Evolutionary conservation across 371 early-diverging fungal species (phyloP), one percentile per base, ranked within the genome.

Genomic region (Lichtheimia ramosa): DNA sequence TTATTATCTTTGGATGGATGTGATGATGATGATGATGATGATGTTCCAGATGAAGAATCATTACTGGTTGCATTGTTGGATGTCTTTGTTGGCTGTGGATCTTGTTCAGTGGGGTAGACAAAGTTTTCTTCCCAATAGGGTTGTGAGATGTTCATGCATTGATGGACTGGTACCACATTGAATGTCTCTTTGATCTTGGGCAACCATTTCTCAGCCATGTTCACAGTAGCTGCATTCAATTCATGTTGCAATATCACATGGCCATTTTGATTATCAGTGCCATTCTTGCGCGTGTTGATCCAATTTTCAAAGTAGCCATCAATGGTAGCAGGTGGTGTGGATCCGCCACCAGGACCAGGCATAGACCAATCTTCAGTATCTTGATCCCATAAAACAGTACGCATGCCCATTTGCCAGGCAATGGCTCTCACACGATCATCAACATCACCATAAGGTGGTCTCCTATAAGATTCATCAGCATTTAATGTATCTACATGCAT

Each of bases 391-490:
- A 78, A 27, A 28, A 72, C 60, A 24, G 78, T 75, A 25, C 61
- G 59, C 60, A 81, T 41, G 53, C 81, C 81, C 78, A 81, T 75
- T 57, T 77, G 78, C 69, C 70, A 71, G 13, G 81, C 77, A 65
- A 79, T 75, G 16, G 76, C 74, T 58, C 83, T 77, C 39, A 83
- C 78, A 62, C 83, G 79, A 49, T 79, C 77, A 62, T 84, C 83
- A 10, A 74, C 77, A 59, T 81, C 83, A 53, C 78, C 77, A 68
- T 70, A 82, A 40, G 84, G 82, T 23, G 59, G 83, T 43, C 86
- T 76, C 73, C 34, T 34, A 34, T 8, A 34, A 27, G 27, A 27
- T n/a, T n/a, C n/a, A 25, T 2, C 25, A 25, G 25, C 25, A 25
- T 27, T 3, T 0, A 1, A 27, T 27, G 27, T 27, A n/a, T n/a